Base-by-base conservation (phyloP, 805 yeast species). In the Hemisphaericaspora nanyangensis region DNA sequence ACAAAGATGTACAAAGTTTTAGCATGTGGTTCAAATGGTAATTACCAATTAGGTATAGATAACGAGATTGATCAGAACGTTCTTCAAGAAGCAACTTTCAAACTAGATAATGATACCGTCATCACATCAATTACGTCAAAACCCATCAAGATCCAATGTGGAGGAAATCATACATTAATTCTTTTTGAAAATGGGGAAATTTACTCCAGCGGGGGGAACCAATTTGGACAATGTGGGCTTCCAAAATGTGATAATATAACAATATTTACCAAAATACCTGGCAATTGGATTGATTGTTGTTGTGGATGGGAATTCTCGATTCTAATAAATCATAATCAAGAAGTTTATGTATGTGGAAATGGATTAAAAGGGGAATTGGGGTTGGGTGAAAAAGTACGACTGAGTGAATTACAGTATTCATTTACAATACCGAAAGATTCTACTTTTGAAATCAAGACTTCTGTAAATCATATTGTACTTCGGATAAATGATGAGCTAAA, bases 11-110 rank as follows among this genome's bases (percentile, higher is more conserved):
- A 37, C 24, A 18, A 39, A 34, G 54, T 80, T 2, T 67, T 71
- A 25, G 68, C 79, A 1, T 79, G 93, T 55, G 98, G 98, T 0
- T 88, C 96, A 2, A 90, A 90, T 59, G 96, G 96, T 1, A 68
- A 63, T 26, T 77, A 57, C 41, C 98, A 90, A 55, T 70, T 90
- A 34, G 95, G 96, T 29, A 55, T 70, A 28, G 72, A 68, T 5
- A 60, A 79, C 45, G 58, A 62, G 26, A 72, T 72, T 1, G 97
- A 68, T 41, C 52, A 53, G 26, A 42, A 46, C 34, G 31, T 28
- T 4, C 42, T 68, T 0, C 47, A 34, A 27, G 41, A 48, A 2
- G 47, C 51, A 12, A 27, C 22, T 24, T 55, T 63, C 38, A 30
- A 17, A 4, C 16, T 33, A 7, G 35, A 25, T 24, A 48, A 42